Evolutionary conservation across 345 rosid genomes (phyloP), one percentile per base, ranked within the genome.

Genomic region (Carallia pectinifolia): DNA sequence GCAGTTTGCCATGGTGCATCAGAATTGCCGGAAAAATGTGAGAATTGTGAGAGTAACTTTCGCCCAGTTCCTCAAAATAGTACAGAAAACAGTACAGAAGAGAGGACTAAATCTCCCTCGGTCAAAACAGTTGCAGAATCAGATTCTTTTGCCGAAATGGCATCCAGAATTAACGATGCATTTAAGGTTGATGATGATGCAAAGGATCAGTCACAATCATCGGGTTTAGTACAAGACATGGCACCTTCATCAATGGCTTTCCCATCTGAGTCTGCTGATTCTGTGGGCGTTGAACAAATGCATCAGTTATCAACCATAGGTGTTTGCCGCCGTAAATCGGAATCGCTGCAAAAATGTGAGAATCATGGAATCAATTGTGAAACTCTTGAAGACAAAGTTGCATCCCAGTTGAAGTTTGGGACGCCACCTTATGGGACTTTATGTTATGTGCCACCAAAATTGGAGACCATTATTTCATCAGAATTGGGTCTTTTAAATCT

Each of bases 391-490:
- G 77, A 68, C 39, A 69, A 53, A 71, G 82, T 59, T 60, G 81
- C 72, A 56, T 75, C 76, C 60, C 76, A 74, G 33, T 30, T 65
- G 60, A 73, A 53, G 27, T 19, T 70, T 70, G 84, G 76, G 62
- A 86, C 81, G 69, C 79, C 89, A 60, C 70, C 65, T 33, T 80
- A 82, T 78, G 86, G 91, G 61, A 82, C 85, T 65, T 75, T 85
- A 68, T 83, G 65, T 73, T 87, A 87, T 81, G 85, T 80, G 69
- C 92, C 84, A 53, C 89, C 88, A 53, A 85, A 65, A 62, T 53
- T 72, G 10, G 89, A 82, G 61, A 70, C 71, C 67, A 58, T 55
- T 76, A 23, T 67, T 64, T 69, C 81, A 36, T 68, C 71, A 69
- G 85, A 83, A 50, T 69, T 77, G 27, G 91, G 82, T 72, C 58